phyloP scores from a whole-genome alignment of 257 asterid species.

The Anisodus tanguticus region DNA sequence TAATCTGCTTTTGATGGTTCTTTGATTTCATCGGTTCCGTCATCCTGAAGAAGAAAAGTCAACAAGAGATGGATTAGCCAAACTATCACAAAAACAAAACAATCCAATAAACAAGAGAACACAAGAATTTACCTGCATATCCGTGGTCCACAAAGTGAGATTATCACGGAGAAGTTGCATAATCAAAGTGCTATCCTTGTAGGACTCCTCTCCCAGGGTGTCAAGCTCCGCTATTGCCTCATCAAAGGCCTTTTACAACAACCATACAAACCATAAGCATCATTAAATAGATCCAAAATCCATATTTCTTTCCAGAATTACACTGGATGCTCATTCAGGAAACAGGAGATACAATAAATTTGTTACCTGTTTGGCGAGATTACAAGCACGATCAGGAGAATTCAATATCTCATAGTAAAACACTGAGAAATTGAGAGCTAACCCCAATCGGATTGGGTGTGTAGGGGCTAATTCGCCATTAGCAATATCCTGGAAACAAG shows the following conservation, averaged over 20 bases:
- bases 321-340: neutral
- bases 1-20: slow-evolving; percentile 76
- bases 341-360: neutral
- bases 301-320: neutral
- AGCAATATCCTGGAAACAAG: slow-evolving; percentile 65
- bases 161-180: slow-evolving; percentile 96
- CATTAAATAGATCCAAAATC: neutral
- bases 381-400: slow-evolving; percentile 84
- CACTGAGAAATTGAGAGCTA: slow-evolving; percentile 87
- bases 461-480: slow-evolving; percentile 77
- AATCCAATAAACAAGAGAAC: neutral
- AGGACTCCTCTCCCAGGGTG: slow-evolving; percentile 90
- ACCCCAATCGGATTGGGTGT: slow-evolving; percentile 81
- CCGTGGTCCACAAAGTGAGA: slow-evolving; percentile 91
- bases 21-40: slow-evolving; percentile 76
- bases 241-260: slow-evolving; percentile 65
- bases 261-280: slow-evolving; percentile 13
- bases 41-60: slow-evolving; percentile 57
- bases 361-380: slow-evolving; percentile 81
- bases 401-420: slow-evolving; percentile 80
- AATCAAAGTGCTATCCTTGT: slow-evolving; percentile 91
- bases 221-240: slow-evolving; percentile 91
- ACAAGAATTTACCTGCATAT: slow-evolving; percentile 63
- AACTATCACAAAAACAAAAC: neutral
- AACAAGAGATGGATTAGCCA: slow-evolving; percentile 9